Evolutionary conservation across 805 yeast genomes (phyloP).

Genomic region (Pichia scutulata): DNA sequence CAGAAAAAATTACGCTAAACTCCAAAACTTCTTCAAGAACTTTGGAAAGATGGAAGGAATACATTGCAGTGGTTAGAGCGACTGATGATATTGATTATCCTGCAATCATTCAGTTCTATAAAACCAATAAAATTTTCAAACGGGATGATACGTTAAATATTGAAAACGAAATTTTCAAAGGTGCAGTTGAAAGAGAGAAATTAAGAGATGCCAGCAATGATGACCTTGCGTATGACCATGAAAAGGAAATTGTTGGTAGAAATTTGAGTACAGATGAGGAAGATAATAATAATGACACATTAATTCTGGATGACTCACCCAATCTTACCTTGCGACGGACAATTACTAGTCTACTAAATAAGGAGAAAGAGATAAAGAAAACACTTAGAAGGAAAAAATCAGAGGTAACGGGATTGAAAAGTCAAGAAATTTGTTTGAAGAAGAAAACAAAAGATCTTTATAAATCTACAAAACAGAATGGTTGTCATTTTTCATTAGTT

Average conservation of each 20-base stretch:
- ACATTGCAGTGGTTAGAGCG: constrained; percentile 61
- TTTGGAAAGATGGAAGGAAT: constrained; percentile 74
- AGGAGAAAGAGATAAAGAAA: neutral
- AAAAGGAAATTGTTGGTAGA: neutral
- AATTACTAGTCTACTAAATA: neutral
- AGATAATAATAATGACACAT: neutral
- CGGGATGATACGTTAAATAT: constrained; percentile 9
- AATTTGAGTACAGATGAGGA: neutral
- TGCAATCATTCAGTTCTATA: constrained; percentile 55
- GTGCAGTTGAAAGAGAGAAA: constrained; percentile 1
- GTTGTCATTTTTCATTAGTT: constrained; percentile 13
- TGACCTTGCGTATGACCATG: neutral
- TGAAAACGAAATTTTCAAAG: neutral
- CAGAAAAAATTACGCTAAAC: constrained; percentile 4
- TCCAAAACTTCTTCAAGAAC: constrained; percentile 36
- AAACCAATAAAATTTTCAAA: constrained; percentile 31
- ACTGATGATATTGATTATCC: constrained; percentile 48
- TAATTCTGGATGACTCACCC: neutral
- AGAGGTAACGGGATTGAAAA: neutral
- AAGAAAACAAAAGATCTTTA: neutral
- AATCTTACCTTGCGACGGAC: neutral
- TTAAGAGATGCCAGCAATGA: neutral
- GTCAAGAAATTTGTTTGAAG: neutral
- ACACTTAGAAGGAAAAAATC: neutral
- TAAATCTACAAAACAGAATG: neutral